Base-by-base conservation (phyloP, 1,139 yeast species). In the Taphrina wiesneri region DNA sequence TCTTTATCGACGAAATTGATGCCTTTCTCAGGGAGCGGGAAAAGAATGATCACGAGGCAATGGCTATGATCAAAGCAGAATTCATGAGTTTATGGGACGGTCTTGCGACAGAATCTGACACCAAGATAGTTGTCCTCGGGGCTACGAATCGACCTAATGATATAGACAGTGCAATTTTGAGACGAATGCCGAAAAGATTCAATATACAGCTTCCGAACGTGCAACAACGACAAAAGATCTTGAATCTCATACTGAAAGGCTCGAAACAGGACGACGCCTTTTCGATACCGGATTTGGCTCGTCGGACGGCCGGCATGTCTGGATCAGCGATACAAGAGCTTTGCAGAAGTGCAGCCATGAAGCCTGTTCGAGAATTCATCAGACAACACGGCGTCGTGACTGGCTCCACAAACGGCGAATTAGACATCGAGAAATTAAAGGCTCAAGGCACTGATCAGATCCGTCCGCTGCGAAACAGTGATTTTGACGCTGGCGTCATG, bases 51-150 rank as follows among this genome's bases (percentile, higher is more conserved):
- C 98, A 93, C 77, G 99, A 93, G 77, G 93, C 90, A n/a, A 91
- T 97, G 56, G 90, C 97, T 0, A 87, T 88, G 84, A 80, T 93
- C 69, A 93, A 93, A 77, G 97, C 99, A 0, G 99, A 93, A 76
- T 93, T 93, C 74, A 93, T 93, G 98, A 69, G 97, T 0, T 80
- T 93, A 67, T 93, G 99, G 98, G 99, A 93, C 76, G 99, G 99
- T 0, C 80, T 93, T 57, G 56, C 69, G 28, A 51, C 66, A 1
- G 77, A 83, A 4, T 83, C 87, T 17, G 85, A 85, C 65, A 96
- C 97, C 1, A 81, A 96, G 64, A 83, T 93, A 4, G 80, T 93
- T 80, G 91, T 93, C 0, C 82, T 93, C 74, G 99, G 99, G 3
- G 99, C 99, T 15, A 93, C 99, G 0, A 93, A 93, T 75, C 81